Percentiles rank a stretch among this genome's conserved stretches.
phyloP scores from a whole-genome alignment of 306 rosid genomes.

The Potentilla sterilis region DNA sequence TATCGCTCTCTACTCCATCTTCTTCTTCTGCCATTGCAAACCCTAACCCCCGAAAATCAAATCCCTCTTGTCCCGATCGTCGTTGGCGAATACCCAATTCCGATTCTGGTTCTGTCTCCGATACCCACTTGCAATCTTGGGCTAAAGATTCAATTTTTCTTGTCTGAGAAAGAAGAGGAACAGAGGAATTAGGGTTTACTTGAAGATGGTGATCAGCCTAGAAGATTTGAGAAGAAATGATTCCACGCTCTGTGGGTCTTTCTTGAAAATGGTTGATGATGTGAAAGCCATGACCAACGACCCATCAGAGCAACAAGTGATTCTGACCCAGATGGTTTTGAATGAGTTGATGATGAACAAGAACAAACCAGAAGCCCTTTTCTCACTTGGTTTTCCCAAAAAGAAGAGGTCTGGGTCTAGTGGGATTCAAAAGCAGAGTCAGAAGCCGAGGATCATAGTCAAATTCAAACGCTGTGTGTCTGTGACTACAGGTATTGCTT shows the following conservation, averaged over 20 bases:
- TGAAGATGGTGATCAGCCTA: neutral
- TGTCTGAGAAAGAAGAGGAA: neutral
- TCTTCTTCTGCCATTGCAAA: no score
- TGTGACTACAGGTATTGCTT: neutral
- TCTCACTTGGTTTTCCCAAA: neutral
- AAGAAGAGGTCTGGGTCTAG: neutral
- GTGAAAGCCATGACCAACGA: neutral
- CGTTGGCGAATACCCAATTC: no score
- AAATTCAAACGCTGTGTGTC: neutral
- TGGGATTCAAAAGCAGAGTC: neutral
- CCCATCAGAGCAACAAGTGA: neutral
- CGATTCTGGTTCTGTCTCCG: no score
- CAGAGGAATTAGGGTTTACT: neutral
- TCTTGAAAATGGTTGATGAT: neutral
- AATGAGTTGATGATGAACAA: neutral
- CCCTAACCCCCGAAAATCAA: no score
- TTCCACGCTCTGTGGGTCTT: neutral
- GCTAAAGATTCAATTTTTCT: no score
- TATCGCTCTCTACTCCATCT: no score
- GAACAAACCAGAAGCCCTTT: neutral
- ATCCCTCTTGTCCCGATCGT: no score
- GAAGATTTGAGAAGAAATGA: neutral
- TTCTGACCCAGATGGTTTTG: neutral
- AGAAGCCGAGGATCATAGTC: neutral
- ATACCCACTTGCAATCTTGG: no score